These are phyloP conservation scores for Fusarium mangiferae DNA, from an alignment of 2,329 filamentous ascomycete genomes.

Conservation along the genomic window DNA sequence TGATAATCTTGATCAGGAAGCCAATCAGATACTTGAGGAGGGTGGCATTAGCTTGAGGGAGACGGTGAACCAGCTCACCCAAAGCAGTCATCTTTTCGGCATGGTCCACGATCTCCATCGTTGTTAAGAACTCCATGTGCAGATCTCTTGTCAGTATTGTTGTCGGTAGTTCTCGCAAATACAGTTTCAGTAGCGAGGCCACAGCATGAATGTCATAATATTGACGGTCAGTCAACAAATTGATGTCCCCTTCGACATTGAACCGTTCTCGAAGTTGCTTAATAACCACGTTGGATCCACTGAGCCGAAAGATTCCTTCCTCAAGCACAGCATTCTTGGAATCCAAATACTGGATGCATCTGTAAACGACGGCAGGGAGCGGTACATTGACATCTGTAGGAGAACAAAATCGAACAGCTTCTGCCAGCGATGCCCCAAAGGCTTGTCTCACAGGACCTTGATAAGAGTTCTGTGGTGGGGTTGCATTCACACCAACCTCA, in stretches of 20 bases:
- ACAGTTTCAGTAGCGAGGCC: slow-evolving; percentile 92
- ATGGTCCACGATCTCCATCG: slow-evolving; percentile 81
- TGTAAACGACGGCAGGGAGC: slow-evolving; percentile 91
- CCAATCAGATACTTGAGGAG: slow-evolving; percentile 86
- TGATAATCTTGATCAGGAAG: slow-evolving; percentile 92
- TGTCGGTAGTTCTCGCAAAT: slow-evolving; percentile 89
- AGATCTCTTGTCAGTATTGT: slow-evolving; percentile 92
- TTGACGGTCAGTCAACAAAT: slow-evolving; percentile 81
- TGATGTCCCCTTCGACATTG: slow-evolving; percentile 91
- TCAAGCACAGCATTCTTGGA: slow-evolving; percentile 83
- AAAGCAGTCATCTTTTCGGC: slow-evolving; percentile 81
- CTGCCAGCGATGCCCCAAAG: slow-evolving; percentile 86
- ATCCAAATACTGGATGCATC: slow-evolving; percentile 92
- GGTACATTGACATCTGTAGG: slow-evolving; percentile 78
- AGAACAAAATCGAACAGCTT: slow-evolving; percentile 84
- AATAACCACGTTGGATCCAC: slow-evolving; percentile 95
- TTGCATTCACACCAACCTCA: slow-evolving; percentile 57
- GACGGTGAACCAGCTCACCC: slow-evolving; percentile 79
- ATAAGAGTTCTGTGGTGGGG: slow-evolving; percentile 54
- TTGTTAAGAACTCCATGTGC: slow-evolving; percentile 86
- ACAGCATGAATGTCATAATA: slow-evolving; percentile 97
- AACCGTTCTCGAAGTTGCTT: slow-evolving; percentile 92
- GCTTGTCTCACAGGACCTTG: slow-evolving; percentile 72
- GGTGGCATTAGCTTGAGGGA: slow-evolving; percentile 83
- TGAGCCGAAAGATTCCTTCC: slow-evolving; percentile 96